phyloP scores from a whole-genome alignment of 208 protist species.

The Crithidia mellificae region DNA sequence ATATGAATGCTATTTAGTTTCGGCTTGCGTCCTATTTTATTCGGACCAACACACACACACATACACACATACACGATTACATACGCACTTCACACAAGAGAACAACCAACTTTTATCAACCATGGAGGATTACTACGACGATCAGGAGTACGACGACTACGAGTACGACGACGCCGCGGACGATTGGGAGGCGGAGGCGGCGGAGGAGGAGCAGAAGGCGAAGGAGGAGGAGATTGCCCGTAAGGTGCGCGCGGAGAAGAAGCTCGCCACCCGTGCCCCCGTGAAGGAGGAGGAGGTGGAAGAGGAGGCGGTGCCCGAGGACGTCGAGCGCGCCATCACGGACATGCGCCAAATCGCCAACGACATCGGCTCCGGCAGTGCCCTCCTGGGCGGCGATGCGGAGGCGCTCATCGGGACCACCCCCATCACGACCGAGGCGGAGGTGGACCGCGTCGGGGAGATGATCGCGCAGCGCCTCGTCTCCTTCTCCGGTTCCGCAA shows the following conservation, averaged over 20 bases:
- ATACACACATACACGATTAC: neutral
- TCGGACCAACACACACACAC: no score
- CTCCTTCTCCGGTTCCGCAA: slow-evolving; percentile 31
- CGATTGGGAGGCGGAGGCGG: slow-evolving; percentile 84
- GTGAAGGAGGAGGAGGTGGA: slow-evolving; percentile 43
- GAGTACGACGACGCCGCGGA: slow-evolving; percentile 83
- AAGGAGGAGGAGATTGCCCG: slow-evolving; percentile 51
- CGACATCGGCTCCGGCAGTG: slow-evolving; percentile 40
- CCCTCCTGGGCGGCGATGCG: slow-evolving; percentile 34
- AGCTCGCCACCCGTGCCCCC: slow-evolving; percentile 60
- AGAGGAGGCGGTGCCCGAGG: slow-evolving; percentile 50
- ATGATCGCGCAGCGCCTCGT: slow-evolving; percentile 64
- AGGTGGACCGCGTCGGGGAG: slow-evolving; percentile 45
- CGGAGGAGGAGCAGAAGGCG: slow-evolving; percentile 59
- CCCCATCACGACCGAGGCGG: slow-evolving; percentile 34
- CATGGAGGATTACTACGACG: slow-evolving; percentile 53
- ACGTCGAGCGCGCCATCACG: slow-evolving; percentile 55
- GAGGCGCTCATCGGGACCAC: slow-evolving; percentile 49
- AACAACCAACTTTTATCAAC: neutral
- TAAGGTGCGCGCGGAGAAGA: slow-evolving; percentile 58
- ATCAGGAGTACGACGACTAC: slow-evolving; percentile 44
- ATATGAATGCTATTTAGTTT: no score
- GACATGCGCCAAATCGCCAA: slow-evolving; percentile 62
- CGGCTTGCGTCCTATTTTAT: no score
- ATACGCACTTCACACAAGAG: neutral